A percentile compares a stretch with the other conserved stretches of the same genome.
These are phyloP conservation scores for Platanthera guangdongensis DNA, from an alignment of 106 monocot species.

Conservation along the genomic window DNA sequence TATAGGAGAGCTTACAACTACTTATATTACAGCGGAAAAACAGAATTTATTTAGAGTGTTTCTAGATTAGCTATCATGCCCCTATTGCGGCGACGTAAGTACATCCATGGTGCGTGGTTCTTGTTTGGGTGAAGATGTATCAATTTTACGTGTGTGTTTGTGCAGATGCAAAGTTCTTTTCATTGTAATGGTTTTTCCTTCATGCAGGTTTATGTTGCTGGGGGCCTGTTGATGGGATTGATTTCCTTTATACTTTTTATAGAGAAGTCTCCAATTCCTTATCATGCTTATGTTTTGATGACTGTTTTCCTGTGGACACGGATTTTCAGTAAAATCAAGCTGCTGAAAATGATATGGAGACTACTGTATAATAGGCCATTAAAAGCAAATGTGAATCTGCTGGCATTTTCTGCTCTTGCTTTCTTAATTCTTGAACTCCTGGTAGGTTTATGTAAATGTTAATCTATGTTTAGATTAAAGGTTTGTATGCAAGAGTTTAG, in stretches of 20 bases:
- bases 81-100: no score
- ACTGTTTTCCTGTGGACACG: conserved; percentile 70
- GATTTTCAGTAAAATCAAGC: conserved; percentile 37
- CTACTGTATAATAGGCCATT: conserved; percentile 27
- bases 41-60: no score
- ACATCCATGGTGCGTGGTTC: no score
- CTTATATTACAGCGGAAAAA: no score
- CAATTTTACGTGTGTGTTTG: neutral
- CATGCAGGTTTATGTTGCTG: conserved; percentile 64
- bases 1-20: no score
- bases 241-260: conserved; percentile 58
- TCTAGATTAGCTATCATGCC: no score
- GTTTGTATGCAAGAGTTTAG: neutral
- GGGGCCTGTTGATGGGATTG: conserved; percentile 40
- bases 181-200: neutral
- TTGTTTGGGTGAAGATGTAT: no score
- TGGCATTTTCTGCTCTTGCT: conserved; percentile 24
- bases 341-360: conserved; percentile 44
- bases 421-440: conserved; percentile 72
- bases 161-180: neutral
- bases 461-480: neutral
- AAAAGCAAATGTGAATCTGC: conserved; percentile 30
- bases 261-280: conserved; percentile 75
- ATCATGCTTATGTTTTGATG: conserved; percentile 71
- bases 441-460: conserved; percentile 32